These are phyloP conservation scores for Cercis canadensis DNA, from an alignment of 306 rosid species.

Conservation along the genomic window DNA sequence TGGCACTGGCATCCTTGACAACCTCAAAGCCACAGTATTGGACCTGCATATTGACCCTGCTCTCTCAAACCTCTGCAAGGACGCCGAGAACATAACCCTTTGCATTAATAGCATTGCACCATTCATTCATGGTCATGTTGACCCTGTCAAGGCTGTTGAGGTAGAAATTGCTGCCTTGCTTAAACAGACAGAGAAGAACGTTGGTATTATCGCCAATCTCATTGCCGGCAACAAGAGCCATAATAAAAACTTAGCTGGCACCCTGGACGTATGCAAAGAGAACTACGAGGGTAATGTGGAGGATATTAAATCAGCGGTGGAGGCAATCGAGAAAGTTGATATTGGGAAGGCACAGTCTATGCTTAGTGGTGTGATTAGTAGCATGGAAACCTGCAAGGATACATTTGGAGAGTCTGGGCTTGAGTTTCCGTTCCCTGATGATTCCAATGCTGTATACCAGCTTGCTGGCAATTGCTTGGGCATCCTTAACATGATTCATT, in stretches of 20 bases:
- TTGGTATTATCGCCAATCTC: accelerated
- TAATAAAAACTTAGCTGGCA: background rate
- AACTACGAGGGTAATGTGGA: background rate
- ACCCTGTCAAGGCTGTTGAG: constrained; percentile 27
- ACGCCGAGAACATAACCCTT: constrained; percentile 3
- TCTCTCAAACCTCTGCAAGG: background rate
- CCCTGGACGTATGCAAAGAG: background rate
- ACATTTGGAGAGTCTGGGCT: background rate
- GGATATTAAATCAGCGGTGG: background rate
- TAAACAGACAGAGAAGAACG: background rate
- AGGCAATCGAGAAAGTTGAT: background rate
- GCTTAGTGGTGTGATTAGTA: background rate
- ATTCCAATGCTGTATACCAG: background rate
- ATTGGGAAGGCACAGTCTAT: background rate
- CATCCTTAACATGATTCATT: background rate
- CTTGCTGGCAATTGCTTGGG: background rate
- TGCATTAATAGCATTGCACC: constrained; percentile 27
- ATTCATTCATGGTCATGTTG: background rate
- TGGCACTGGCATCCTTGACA: too few species aligned
- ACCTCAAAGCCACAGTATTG: too few species aligned
- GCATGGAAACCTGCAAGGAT: background rate
- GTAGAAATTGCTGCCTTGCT: constrained; percentile 6
- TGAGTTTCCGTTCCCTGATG: background rate
- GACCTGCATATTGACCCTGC: too few species aligned
- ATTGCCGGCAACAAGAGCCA: background rate